phyloP scores from a whole-genome alignment of 2,329 filamentous ascomycete species.

The Endoconidiophora laricicola region DNA sequence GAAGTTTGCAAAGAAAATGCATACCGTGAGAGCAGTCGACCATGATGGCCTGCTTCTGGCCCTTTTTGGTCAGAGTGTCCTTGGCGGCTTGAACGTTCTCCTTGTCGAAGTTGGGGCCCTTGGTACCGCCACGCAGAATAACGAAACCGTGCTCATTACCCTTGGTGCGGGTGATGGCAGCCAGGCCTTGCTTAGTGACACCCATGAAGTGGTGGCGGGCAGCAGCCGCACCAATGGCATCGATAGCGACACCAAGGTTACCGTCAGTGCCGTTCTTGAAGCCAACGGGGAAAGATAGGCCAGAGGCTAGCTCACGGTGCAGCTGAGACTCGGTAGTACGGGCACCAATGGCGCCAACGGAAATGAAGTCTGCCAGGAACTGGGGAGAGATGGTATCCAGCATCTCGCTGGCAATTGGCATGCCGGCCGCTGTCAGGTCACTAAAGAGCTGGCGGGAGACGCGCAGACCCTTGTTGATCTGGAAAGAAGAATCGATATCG shows the following conservation, averaged over 20 bases:
- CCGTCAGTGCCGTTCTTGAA: conserved; percentile 99
- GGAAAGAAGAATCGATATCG: conserved; percentile 89
- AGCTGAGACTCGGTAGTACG: conserved; percentile 93
- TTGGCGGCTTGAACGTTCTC: conserved; percentile 66
- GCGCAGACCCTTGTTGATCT: conserved; percentile 96
- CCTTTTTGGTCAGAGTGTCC: conserved; percentile 65
- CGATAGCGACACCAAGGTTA: conserved; percentile 76
- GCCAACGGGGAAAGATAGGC: conserved; percentile 90
- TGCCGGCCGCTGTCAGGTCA: conserved; percentile 69
- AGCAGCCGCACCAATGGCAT: conserved; percentile 78
- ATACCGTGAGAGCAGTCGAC: conserved; percentile 92
- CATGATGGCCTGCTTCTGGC: conserved; percentile 82
- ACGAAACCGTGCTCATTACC: conserved; percentile 98
- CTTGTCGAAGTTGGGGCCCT: conserved; percentile 85
- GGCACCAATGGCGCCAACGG: conserved; percentile 86
- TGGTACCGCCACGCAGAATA: conserved; percentile 79
- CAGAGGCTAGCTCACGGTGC: conserved; percentile 87
- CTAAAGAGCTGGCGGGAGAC: conserved; percentile 87
- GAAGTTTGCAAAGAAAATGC: conserved; percentile 16
- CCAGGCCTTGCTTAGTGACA: conserved; percentile 92
- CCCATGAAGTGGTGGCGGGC: conserved; percentile 95
- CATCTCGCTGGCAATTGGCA: conserved; percentile 97
- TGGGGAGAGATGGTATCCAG: conserved; percentile 96
- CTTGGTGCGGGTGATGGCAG: conserved; percentile 80
- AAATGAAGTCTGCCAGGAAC: conserved; percentile 91